Base-by-base conservation (phyloP, 1,284 basidiomycete genomes). In the Malassezia dermatis region DNA sequence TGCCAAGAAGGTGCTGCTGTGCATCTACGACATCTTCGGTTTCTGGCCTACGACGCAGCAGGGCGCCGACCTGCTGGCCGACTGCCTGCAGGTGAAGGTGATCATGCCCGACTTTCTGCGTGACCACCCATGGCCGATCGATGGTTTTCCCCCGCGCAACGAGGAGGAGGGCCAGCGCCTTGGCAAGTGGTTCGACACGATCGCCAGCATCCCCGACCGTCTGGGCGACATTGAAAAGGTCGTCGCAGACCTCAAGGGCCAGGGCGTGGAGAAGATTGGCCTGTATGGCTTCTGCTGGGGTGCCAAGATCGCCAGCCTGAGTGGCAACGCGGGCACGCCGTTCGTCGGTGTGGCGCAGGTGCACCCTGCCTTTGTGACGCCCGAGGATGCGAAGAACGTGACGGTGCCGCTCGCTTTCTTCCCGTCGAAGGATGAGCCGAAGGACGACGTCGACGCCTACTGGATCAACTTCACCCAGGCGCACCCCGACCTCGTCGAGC, bases 81-180 rank as follows among this genome's bases (percentile, higher is more conserved):
- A 67, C 5, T 53, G 62, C n/a, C 62, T 61, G 59, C 66, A 67
- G 51, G 53, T 67, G 56, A 67, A 78, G 24, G 80, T 84, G 15
- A 78, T 82, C 63, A 81, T 84, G 80, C 83, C 83, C 27, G 82
- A 84, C 73, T 83, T 83, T 71, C 82, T 84, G 71, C 80, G 80
- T 15, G 69, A 78, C 51, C 74, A 73, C 49, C 78, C 82, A 0
- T 82, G 79, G 73, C 78, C 80, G 1, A 61, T 76, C 26, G 78
- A 78, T 15, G 73, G 77, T 35, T 82, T 80, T 72, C 82, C 82
- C 15, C 82, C 82, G 34, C 52, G 65, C 57, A 62, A 60, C 8
- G 77, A 80, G 43, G 77, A 80, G 40, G 63, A 67, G 60, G 62
- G 68, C 17, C 80, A 82, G 64, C 71, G 74, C 19, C 84, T 83